Percentiles rank a stretch among this genome's conserved stretches.
Conservation (phyloP, 164 flowering plant species). For the Litsea cubeba region DNA sequence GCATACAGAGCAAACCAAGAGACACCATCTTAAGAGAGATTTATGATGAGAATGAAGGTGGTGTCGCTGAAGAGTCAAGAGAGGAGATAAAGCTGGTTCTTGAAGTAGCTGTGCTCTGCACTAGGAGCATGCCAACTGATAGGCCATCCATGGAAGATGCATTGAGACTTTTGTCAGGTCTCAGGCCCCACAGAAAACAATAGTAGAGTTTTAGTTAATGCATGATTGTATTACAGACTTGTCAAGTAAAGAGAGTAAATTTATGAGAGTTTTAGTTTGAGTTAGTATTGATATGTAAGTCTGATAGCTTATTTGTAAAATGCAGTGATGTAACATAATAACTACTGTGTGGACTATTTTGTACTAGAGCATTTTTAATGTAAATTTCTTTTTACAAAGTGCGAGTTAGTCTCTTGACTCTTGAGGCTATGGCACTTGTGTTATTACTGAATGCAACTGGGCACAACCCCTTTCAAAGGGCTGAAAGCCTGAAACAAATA, state of each 20-base stretch:
- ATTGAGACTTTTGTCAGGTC: conserved; percentile 50
- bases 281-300: conserved; percentile 5
- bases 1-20: conserved; percentile 34
- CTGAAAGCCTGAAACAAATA: too few relatives aligned
- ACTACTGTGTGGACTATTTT: neutral
- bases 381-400: too few relatives aligned
- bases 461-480: too few relatives aligned
- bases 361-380: neutral
- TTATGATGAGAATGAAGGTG: conserved; percentile 39
- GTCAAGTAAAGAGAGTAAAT: neutral
- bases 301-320: neutral
- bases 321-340: conserved; percentile 7
- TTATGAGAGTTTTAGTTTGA: neutral
- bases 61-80: conserved; percentile 18
- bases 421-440: too few relatives aligned
- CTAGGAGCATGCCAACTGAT: conserved; percentile 43
- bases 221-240: neutral
- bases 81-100: conserved; percentile 53
- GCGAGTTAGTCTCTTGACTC: too few relatives aligned
- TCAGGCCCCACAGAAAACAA: conserved; percentile 21
- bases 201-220: neutral
- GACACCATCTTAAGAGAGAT: conserved; percentile 56
- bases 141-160: conserved; percentile 77
- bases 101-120: conserved; percentile 71
- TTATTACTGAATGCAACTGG: too few relatives aligned